Conservation (phyloP, 1,284 basidiomycete species). For the Mycena sp. region DNA sequence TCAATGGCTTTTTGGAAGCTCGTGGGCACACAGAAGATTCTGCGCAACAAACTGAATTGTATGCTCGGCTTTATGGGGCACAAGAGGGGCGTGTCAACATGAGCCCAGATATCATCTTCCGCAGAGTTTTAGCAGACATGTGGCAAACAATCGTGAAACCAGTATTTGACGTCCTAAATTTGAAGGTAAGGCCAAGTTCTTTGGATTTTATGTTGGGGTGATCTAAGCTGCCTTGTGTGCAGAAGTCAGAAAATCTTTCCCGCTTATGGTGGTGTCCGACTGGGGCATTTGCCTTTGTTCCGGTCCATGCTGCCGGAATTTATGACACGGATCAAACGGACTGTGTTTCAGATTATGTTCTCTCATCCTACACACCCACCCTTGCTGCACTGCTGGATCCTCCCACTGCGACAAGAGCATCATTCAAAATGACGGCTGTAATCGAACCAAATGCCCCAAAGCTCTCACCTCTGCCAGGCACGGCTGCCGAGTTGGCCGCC, state of each 20-base stretch:
- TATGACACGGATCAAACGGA: not conserved
- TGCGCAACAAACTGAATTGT: not conserved
- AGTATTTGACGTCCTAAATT: not conserved
- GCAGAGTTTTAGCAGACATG: not conserved
- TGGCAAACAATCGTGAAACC: constrained; percentile 1
- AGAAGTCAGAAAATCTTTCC: not conserved
- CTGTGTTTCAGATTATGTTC: not conserved
- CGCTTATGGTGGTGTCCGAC: not conserved
- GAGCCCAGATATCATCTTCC: not conserved
- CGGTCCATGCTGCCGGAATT: not conserved
- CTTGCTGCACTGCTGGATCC: too few species aligned
- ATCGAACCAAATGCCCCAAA: not conserved
- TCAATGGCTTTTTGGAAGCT: not conserved
- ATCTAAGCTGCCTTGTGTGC: not conserved
- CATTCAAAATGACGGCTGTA: not conserved
- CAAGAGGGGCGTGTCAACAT: not conserved
- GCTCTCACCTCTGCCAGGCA: not conserved
- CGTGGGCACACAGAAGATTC: not conserved
- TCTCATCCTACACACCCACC: constrained; percentile 28
- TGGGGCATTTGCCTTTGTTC: not conserved
- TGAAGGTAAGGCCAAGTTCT: not conserved
- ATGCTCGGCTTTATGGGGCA: not conserved
- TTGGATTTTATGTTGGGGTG: not conserved
- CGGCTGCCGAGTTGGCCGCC: not conserved
- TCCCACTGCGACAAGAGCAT: not conserved